Evolutionary conservation across 2,329 filamentous ascomycete species (phyloP).

Genomic region (Sporothrix variecibatus): DNA sequence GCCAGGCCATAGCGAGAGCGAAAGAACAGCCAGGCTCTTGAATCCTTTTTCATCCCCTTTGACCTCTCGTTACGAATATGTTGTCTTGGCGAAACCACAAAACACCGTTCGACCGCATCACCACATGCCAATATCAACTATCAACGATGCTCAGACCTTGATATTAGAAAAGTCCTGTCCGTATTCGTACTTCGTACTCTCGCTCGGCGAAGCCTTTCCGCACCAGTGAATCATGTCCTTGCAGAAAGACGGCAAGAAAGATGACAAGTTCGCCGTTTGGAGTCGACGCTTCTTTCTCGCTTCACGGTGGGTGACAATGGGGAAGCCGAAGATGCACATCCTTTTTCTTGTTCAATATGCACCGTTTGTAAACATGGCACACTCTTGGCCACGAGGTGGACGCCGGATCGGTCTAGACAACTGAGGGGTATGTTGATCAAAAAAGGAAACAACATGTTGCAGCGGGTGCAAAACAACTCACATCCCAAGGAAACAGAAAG

Average conservation of each 20-base stretch:
- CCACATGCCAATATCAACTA: not conserved
- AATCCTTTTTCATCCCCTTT: not conserved
- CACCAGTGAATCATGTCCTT: not conserved
- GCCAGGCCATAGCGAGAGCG: not conserved
- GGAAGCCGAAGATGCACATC: not conserved
- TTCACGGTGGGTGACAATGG: not conserved
- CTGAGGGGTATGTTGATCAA: not conserved
- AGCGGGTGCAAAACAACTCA: not conserved
- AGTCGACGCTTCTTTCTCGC: not conserved
- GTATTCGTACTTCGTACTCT: not conserved
- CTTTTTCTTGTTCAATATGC: not conserved
- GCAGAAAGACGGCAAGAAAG: not conserved
- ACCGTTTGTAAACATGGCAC: not conserved
- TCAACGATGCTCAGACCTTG: too few species aligned
- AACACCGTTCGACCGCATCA: not conserved
- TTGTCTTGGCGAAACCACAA: not conserved
- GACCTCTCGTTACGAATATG: not conserved
- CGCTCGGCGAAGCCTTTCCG: not conserved
- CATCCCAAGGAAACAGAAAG: not conserved
- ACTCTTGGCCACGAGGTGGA: slow-evolving; percentile 11
- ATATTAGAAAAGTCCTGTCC: not conserved
- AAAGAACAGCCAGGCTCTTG: not conserved
- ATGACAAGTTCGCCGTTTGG: not conserved
- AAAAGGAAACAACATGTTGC: not conserved
- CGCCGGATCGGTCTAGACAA: slow-evolving; percentile 11